phyloP scores from a whole-genome alignment of 2,329 filamentous ascomycete species.

The Pseudogymnoascus sp. region DNA sequence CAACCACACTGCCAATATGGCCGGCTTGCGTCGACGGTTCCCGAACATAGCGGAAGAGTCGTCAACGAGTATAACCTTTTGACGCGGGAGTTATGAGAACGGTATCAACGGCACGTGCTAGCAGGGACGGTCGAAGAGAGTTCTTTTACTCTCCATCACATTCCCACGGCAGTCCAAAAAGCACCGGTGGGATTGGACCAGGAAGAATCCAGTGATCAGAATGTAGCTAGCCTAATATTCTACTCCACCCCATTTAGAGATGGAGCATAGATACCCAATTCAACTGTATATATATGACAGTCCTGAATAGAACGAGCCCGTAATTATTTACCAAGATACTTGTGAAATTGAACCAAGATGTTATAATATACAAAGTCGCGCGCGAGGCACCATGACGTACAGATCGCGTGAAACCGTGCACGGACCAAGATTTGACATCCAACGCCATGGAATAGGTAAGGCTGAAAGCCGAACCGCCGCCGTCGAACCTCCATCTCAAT shows the following conservation, averaged over 20 bases:
- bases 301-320: background rate
- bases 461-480: background rate
- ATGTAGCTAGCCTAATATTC: background rate
- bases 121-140: background rate
- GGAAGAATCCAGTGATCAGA: background rate
- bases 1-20: background rate
- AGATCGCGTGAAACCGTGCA: background rate
- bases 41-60: background rate
- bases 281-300: background rate
- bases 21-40: background rate
- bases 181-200: background rate
- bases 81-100: background rate
- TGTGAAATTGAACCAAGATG: background rate
- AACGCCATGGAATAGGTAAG: background rate
- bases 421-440: background rate
- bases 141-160: no score
- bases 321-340: background rate
- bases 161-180: background rate
- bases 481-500: slow-evolving; percentile 9
- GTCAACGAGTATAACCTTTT: background rate
- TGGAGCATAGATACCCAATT: background rate
- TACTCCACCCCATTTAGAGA: background rate
- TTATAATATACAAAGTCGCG: background rate
- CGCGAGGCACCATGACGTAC: slow-evolving; percentile 3
- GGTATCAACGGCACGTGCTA: background rate